A percentile compares a stretch with the other conserved stretches of the same genome.
These are phyloP conservation scores for Trametes villosa DNA, from an alignment of 768 basidiomycete species.

Conservation along the genomic window DNA sequence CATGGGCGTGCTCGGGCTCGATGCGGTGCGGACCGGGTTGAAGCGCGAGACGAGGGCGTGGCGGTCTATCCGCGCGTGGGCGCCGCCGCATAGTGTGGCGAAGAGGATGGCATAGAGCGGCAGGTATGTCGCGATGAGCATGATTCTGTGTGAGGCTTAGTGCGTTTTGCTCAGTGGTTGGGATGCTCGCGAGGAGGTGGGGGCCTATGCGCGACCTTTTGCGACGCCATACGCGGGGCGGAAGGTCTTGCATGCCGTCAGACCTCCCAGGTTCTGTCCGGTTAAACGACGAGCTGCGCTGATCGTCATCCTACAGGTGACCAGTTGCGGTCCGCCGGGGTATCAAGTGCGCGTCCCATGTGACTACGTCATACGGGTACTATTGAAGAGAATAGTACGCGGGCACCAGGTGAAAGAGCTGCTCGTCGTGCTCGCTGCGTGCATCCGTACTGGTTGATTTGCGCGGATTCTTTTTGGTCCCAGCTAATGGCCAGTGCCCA, in stretches of 20 bases:
- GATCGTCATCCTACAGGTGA: slow-evolving; percentile 7
- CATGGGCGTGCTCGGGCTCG: slow-evolving; percentile 52
- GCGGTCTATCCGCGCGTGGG: slow-evolving; percentile 31
- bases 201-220: not conserved
- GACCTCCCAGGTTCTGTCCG: not conserved
- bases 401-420: too few relatives aligned
- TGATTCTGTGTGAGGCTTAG: not conserved
- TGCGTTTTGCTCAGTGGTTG: too few relatives aligned
- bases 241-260: not conserved
- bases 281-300: not conserved
- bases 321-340: not conserved
- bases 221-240: not conserved
- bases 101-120: not conserved
- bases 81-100: not conserved
- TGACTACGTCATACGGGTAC: slow-evolving; percentile 9
- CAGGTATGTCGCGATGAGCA: not conserved
- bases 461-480: too few relatives aligned
- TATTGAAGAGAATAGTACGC: too few relatives aligned
- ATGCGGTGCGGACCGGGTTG: slow-evolving; percentile 55
- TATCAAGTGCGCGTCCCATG: not conserved
- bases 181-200: not conserved
- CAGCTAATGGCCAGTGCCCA: too few relatives aligned
- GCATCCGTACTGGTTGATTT: too few relatives aligned
- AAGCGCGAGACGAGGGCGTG: slow-evolving; percentile 49
- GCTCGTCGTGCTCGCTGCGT: too few relatives aligned